Base-by-base conservation (phyloP, 371 early-diverging fungal genomes). In the Apophysomyces sp. region DNA sequence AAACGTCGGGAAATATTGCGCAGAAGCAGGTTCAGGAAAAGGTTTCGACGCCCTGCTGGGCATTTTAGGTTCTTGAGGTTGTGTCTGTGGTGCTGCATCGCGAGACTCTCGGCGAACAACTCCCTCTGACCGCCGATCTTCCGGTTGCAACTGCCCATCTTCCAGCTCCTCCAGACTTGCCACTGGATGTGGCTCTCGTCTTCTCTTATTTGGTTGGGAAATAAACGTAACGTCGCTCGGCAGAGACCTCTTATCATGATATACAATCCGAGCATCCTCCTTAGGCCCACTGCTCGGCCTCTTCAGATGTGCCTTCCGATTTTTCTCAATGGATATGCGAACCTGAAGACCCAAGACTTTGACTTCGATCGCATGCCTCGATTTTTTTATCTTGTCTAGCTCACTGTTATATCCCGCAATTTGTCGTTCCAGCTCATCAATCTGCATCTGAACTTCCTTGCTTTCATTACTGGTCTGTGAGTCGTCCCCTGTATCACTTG, bases 291-390 rank as follows among this genome's bases (percentile, higher is more conserved):
- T 1, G 12, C 24, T 34, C 21, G 56, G 44, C 24, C 9, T 61
- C n/a, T 44, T 44, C 21, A 24, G 39, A 3, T 15, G 36, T 12
- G 58, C 53, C 44, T 39, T 56, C 36, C 63, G 32, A 32, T 73
- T 73, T 15, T 65, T 59, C 12, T 52, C 49, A 12, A 70, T 59
- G 7, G 74, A 73, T 13, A 73, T 29, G 5, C 59, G 59, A 3
- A 73, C 71, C 41, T 63, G 62, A 5, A 70, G 37, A 4, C 59
- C 65, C 28, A 73, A 27, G 1, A 70, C 15, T 13, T 69, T 69
- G 7, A 73, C 34, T n/a, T 66, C 28, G 2, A 60, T 36, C 1
- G 52, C 57, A 4, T 30, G 55, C 31, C 40, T 34, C 15, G 9
- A 24, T 31, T 57, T 60, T 36, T 34, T 32, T 2, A 29, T 24